These are phyloP conservation scores for Podaxis sp. DNA, from an alignment of 768 basidiomycete species.

Conservation along the genomic window DNA sequence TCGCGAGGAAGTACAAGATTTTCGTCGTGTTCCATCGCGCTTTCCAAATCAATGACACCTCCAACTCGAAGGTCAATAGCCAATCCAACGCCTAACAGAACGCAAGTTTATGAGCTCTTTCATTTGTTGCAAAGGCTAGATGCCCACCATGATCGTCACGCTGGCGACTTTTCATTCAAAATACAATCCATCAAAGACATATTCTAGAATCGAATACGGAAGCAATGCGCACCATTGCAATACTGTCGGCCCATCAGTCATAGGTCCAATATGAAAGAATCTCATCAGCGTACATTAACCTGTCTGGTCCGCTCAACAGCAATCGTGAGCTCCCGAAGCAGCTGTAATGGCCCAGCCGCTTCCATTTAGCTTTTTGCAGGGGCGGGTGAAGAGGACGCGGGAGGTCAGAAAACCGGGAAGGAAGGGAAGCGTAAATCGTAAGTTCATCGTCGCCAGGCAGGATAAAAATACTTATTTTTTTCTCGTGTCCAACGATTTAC, in stretches of 20 bases:
- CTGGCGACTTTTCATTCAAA: conserved; percentile 3
- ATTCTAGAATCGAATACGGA: background rate
- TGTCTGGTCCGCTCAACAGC: conserved; percentile 9
- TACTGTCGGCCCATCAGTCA: background rate
- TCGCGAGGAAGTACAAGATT: conserved; percentile 12
- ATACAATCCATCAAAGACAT: background rate
- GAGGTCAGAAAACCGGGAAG: background rate
- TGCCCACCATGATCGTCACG: conserved; percentile 10
- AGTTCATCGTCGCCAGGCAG: too few relatives aligned
- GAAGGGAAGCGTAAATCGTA: too few relatives aligned
- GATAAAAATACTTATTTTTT: too few relatives aligned
- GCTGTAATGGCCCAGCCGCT: conserved; percentile 2
- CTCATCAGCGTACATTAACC: conserved; percentile 5
- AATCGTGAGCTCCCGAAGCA: conserved; percentile 1
- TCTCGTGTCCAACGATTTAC: too few relatives aligned
- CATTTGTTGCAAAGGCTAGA: background rate
- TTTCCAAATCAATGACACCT: conserved; percentile 16
- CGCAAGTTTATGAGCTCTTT: background rate
- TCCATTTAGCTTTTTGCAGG: background rate
- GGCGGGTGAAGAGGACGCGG: too few relatives aligned
- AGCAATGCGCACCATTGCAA: conserved; percentile 10
- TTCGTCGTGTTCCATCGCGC: conserved; percentile 13
- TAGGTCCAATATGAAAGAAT: background rate
- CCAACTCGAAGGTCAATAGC: conserved; percentile 25
- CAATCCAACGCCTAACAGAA: conserved; percentile 19